Percentiles rank a stretch among this genome's conserved stretches.
phyloP scores from a whole-genome alignment of 1,284 basidiomycete genomes.

The Ceratobasidium sp. region DNA sequence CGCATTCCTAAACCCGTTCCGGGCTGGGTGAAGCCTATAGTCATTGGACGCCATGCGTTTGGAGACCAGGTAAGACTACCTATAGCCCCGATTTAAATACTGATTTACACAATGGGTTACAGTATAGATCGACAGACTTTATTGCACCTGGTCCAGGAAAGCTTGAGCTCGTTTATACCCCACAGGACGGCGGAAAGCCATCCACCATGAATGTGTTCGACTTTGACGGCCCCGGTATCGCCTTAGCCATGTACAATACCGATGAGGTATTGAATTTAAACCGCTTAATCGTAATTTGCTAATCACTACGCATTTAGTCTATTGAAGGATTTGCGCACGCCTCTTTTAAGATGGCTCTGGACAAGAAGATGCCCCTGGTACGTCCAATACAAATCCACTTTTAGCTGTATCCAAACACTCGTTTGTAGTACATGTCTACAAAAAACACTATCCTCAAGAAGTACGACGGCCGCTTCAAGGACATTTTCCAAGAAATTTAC shows the following conservation, averaged over 20 bases:
- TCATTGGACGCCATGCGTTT: constrained; percentile 97
- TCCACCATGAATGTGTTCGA: constrained; percentile 87
- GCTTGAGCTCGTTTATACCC: constrained; percentile 89
- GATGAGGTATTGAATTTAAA: constrained; percentile 73
- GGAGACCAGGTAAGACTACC: constrained; percentile 83
- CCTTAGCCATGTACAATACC: constrained; percentile 96
- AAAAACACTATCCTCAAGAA: constrained; percentile 98
- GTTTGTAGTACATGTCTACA: constrained; percentile 88
- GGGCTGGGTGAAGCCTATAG: constrained; percentile 97
- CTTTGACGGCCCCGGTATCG: constrained; percentile 91
- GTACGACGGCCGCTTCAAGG: constrained; percentile 98
- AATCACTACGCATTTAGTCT: constrained; percentile 65
- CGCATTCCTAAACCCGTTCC: constrained; percentile 94
- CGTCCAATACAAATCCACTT: constrained; percentile 51
- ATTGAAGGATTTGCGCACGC: constrained; percentile 97
- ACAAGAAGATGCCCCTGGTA: constrained; percentile 93
- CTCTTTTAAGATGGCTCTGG: constrained; percentile 98
- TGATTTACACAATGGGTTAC: constrained; percentile 17
- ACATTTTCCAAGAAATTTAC: constrained; percentile 97
- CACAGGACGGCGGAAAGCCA: constrained; percentile 73
- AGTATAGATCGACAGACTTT: constrained; percentile 94
- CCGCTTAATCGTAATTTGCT: neutral
- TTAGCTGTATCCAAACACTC: constrained; percentile 1
- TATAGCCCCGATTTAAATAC: constrained; percentile 5
- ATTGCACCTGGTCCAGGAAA: constrained; percentile 90